Base-by-base conservation (phyloP, 345 rosid species). In the Toxicodendron radicans region DNA sequence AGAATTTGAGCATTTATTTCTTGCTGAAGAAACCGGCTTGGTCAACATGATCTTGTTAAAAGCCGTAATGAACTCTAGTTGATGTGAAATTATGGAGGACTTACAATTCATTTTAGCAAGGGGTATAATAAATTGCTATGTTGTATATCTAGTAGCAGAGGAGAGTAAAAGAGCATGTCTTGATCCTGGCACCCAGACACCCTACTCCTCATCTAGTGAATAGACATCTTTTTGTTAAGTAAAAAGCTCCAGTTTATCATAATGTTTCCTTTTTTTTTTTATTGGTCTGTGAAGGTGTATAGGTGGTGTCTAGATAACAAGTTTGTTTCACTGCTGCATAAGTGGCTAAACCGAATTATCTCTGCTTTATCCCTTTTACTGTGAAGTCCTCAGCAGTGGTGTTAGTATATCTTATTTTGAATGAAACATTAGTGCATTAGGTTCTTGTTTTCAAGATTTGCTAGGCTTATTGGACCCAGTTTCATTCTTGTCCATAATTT, bases 91-190 rank as follows among this genome's bases (percentile, higher is more conserved):
- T 30, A 10, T 64, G 7, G 2, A 63, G 66, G 20, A 38, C 35
- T 63, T 48, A 66, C 24, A 24, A 17, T 46, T 48, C 70, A 14
- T 48, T 27, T 49, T 5, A 48, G 21, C 12, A 10, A 66, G 24
- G 7, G 13, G 0, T 64, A 66, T 53, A 16, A 17, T 58, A 13
- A 10, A n/a, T 54, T 70, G 48, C 54, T 51, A 8, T 27, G 9
- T 56, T 41, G 43, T 41, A 3, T 4, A 12, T 58, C 30, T 20
- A 38, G 48, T 27, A 1, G 12, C 18, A 24, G n/a, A 61, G 11
- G 41, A 41, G 35, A n/a, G 30, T 33, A 53, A 68, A 68, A 33
- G 61, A 68, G 30, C 32, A 53, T 45, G 72, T 21, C 48, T 30
- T 68, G 30, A 32, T 67, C 71, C 45, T 24, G 1, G 45, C n/a